These are phyloP conservation scores for Geosmithia morbida DNA, from an alignment of 2,329 filamentous ascomycete genomes.

Conservation along the genomic window DNA sequence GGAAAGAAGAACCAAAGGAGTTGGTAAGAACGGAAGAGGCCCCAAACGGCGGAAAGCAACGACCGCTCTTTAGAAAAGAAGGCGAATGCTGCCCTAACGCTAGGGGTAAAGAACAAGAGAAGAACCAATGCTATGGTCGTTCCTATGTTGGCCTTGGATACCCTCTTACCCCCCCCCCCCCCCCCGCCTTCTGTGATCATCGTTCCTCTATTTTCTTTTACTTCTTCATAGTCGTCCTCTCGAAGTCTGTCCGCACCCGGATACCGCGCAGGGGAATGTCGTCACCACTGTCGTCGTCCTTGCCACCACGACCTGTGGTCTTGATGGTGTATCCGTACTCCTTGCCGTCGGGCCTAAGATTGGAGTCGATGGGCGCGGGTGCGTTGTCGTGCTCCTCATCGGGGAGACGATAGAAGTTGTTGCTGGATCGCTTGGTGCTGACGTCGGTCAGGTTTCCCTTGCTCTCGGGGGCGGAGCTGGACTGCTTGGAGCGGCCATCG, in stretches of 20 bases:
- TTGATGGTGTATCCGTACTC: slow-evolving; percentile 14
- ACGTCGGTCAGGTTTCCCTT: background rate
- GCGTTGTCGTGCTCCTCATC: slow-evolving; percentile 8
- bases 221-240: slow-evolving; percentile 1
- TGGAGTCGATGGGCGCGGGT: slow-evolving; percentile 5
- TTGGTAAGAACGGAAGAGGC: too few relatives aligned
- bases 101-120: background rate
- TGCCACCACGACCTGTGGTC: slow-evolving; percentile 12
- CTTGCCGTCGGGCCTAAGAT: slow-evolving; percentile 14
- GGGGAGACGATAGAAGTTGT: slow-evolving; percentile 15
- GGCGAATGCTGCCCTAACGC: background rate
- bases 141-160: background rate
- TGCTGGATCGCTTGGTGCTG: background rate
- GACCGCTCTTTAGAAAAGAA: background rate
- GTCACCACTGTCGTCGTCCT: slow-evolving; percentile 14
- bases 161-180: too few relatives aligned
- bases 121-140: background rate
- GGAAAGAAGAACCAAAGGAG: too few relatives aligned
- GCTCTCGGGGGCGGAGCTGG: slow-evolving; percentile 1
- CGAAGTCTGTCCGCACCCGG: slow-evolving; percentile 20
- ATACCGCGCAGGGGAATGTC: slow-evolving; percentile 23
- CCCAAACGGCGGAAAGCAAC: too few relatives aligned
- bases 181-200: too few relatives aligned
- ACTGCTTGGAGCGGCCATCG: background rate
- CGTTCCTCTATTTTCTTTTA: background rate